Evolutionary conservation across 148 eudicot species (phyloP), one percentile per base, ranked within the genome.

Genomic region (Rhododendron williamsianum): DNA sequence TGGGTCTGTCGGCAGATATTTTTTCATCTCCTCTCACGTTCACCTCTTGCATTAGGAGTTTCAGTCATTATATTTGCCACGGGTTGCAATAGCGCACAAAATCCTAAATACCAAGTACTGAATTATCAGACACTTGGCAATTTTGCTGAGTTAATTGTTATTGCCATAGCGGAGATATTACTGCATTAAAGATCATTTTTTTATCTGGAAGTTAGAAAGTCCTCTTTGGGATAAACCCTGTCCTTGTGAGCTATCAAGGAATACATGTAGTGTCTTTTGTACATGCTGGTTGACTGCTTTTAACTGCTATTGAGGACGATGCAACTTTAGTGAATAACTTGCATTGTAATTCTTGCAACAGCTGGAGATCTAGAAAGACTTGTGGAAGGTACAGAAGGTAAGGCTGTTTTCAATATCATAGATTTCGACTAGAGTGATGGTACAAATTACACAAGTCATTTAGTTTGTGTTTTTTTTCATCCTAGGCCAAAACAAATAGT

Each of bases 351-450:
- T 81, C 81, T 88, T 88, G 63, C 85, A 83, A 86, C 94, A 97
- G 99, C 93, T 84, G 87, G 92, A 85, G 98, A 97, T 88, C 86
- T 97, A 76, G 98, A 97, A 78, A 92, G 94, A 86, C 96, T 97
- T 76, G 96, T 91, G 87, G 88, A 89, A 81, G 95, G 91, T 71
- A 95, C 99, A 27, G 94, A 97, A 84, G 99, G 99, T 97, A 92
- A 88, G 92, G 72, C 56, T 27, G 60, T 76, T 84, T 23, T 78
- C 54, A 48, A 30, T 77, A 19, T 21, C 23, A 16, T 30, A 23
- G 52, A 23, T 87, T 74, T 80, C 12, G 36, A 35, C 72, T 35
- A 51, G 65, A 30, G 21, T 51, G 41, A 19, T 74, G 19, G 25
- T 52, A 25, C 33, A 58, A 38, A 35, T 49, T 30, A 33, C 21